These are phyloP conservation scores for Heterobasidion parviporum DNA, from an alignment of 1,284 basidiomycete genomes.

Conservation along the genomic window DNA sequence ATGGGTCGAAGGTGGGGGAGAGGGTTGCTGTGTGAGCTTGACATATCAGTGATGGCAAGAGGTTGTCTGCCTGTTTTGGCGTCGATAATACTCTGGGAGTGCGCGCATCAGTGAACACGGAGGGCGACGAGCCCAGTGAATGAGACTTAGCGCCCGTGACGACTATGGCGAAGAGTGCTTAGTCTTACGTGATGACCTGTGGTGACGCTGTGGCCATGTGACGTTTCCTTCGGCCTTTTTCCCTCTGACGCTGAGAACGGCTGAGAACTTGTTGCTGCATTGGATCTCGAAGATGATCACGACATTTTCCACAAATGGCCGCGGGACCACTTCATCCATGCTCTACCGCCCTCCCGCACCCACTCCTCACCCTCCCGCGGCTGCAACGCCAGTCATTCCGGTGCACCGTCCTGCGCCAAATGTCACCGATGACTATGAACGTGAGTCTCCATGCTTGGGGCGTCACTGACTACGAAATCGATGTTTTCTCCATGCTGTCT, in stretches of 20 bases:
- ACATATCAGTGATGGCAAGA: too few species aligned
- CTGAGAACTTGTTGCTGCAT: constrained; percentile 4
- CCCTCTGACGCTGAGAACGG: too few species aligned
- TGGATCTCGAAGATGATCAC: constrained; percentile 10
- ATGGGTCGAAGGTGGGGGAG: background rate
- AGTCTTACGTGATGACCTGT: too few species aligned
- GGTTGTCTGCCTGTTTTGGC: too few species aligned
- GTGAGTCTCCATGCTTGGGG: constrained; percentile 36
- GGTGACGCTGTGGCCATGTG: too few species aligned
- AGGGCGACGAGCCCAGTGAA: too few species aligned
- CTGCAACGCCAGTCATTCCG: constrained; percentile 4
- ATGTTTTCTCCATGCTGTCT: background rate
- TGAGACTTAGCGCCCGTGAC: too few species aligned
- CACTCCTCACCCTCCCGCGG: background rate
- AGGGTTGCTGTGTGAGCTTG: background rate
- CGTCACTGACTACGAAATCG: background rate
- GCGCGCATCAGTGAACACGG: too few species aligned
- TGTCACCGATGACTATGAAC: constrained; percentile 67
- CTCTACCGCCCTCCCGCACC: constrained; percentile 9
- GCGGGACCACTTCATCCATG: constrained; percentile 8
- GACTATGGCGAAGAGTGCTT: too few species aligned
- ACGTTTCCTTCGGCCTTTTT: too few species aligned
- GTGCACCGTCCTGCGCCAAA: constrained; percentile 26
- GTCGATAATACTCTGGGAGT: too few species aligned
- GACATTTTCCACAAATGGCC: constrained; percentile 12